These are phyloP conservation scores for Setomelanomma holmii DNA, from an alignment of 2,329 filamentous ascomycete species.

Conservation along the genomic window DNA sequence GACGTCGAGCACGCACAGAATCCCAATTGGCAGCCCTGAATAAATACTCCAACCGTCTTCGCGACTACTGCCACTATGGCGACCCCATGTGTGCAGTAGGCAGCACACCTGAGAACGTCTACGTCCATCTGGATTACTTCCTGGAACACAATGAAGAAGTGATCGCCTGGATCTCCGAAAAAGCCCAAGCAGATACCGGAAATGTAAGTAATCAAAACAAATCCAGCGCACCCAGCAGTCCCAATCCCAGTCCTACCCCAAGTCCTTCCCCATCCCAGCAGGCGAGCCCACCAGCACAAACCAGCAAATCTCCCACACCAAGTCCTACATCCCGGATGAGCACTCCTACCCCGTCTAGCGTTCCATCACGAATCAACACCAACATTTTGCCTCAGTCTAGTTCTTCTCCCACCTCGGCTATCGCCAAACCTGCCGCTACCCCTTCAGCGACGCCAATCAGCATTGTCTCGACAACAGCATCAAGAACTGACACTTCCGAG, in stretches of 20 bases:
- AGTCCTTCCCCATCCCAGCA: slow-evolving; percentile 2
- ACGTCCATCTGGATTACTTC: slow-evolving; percentile 67
- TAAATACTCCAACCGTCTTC: slow-evolving; percentile 51
- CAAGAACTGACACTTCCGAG: slow-evolving; percentile 13
- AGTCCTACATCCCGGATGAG: background rate
- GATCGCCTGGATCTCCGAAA: slow-evolving; percentile 22
- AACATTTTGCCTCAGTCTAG: background rate
- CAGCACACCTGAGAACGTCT: slow-evolving; percentile 58
- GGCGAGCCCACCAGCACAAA: background rate
- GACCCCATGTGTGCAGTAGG: slow-evolving; percentile 69
- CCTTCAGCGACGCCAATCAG: background rate
- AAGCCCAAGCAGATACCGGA: slow-evolving; percentile 18
- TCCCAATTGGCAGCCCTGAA: slow-evolving; percentile 24
- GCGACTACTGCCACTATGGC: slow-evolving; percentile 68
- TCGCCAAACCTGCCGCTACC: slow-evolving; percentile 8
- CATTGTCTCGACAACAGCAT: background rate
- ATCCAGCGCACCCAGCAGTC: background rate
- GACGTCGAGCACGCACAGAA: slow-evolving; percentile 25
- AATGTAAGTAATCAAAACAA: slow-evolving; percentile 10
- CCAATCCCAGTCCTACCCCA: slow-evolving; percentile 1
- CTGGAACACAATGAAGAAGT: slow-evolving; percentile 32
- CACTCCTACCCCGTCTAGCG: slow-evolving; percentile 5
- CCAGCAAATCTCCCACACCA: background rate
- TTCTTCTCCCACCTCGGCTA: slow-evolving; percentile 2
- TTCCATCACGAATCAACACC: background rate